Evolutionary conservation across 305 asterid genomes (phyloP), one percentile per base, ranked within the genome.

Genomic region (Petunia hybrid): DNA sequence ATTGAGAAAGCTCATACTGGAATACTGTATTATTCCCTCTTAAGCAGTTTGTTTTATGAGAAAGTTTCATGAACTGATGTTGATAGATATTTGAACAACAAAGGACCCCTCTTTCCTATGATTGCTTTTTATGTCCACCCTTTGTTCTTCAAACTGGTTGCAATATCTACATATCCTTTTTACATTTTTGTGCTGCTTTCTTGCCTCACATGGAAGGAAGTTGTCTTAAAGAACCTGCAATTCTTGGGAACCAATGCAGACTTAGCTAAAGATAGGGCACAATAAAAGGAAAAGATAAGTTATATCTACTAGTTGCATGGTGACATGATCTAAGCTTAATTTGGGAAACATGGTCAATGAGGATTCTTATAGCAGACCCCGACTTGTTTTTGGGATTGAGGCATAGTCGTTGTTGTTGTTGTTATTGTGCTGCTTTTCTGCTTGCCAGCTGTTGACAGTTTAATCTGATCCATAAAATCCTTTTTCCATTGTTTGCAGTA

Each of bases 401-500:
- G 31, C 31, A 22, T 22, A 22, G 31, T 22, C 31, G 31, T 22
- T 22, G 31, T 22, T 22, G 31, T 22, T 22, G 31, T 22, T 22
- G 31, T 22, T 22, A 22, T 46, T 53, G 43, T 7, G 78, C 53
- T 74, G 63, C 61, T 39, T 36, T 53, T 4, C 46, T 51, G 78
- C 6, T 31, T 48, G 43, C 41, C 7, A 22, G 12, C 78, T 73
- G 60, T 73, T 51, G 46, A 51, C 41, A 73, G 13, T 74, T 38
- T 53, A 61, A 64, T 6, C 48, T 74, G 36, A 74, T 38, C n/a
- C 64, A 38, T 51, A 7, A 53, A 38, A 36, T 36, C 1, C 1
- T 53, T 36, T 36, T 36, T 53, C 45, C 43, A 36, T 74, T 74
- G 79, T 74, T 74, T 61, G 64, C 46, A 73, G 53, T 74, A 74